Evolutionary conservation across 2,329 filamentous ascomycete species (phyloP), one percentile per base, ranked within the genome.

Genomic region (Penicillium polonicum): DNA sequence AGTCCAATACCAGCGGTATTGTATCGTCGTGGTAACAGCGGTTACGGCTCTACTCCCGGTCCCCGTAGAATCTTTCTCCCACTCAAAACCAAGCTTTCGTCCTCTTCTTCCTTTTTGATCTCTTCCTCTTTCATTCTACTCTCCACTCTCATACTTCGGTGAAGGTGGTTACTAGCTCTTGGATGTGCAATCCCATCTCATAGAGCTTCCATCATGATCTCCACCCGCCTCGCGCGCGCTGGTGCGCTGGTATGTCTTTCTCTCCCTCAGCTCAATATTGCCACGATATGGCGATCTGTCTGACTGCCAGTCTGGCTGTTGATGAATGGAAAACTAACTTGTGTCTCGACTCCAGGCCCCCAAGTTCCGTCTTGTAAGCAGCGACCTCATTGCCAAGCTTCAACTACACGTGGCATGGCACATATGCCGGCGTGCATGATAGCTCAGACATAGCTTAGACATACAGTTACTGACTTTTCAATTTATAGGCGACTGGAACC

Each of bases 401-500:
- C 29, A 29, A 19, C n/a, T 23, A 48, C 53, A 44, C 38, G 39
- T 35, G 52, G 19, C 42, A 6, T 42, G 15, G 42, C 48, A 42
- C n/a, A 53, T 27, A 7, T 48, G 49, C 29, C 35, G 42, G 12
- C 49, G 42, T 48, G 42, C 56, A 55, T 29, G 33, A 39, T 51
- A 31, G 21, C 46, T 42, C 17, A 10, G 45, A 31, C 17, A 27
- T 19, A 27, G 19, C 29, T 42, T 51, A 58, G 56, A 44, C 58
- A 51, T 51, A 48, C 60, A 64, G 52, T 48, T 58, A 62, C 70
- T 73, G 67, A 74, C 68, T 27, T 51, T 48, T 46, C 33, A n/a
- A 33, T 70, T 79, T 80, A 77, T 79, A 86, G 83, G 78, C 87
- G 71, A 80, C 84, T 74, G 76, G 87, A 71, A 84, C 87, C 69